Evolutionary conservation across 805 yeast species (phyloP).

Genomic region (Cyberlindnera petersonii): DNA sequence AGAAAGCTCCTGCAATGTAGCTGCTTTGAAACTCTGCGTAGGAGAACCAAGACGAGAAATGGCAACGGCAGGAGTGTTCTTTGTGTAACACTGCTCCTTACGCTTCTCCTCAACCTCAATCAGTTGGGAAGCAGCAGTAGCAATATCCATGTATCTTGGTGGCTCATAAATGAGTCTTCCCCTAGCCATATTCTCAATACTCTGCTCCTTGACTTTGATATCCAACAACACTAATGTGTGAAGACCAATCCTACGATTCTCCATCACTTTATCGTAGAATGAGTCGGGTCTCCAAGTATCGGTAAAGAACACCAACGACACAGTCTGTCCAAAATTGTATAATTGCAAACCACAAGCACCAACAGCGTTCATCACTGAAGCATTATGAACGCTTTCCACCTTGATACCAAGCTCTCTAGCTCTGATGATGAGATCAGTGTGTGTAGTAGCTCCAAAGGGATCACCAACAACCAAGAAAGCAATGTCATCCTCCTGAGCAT

Average conservation of each 20-base stretch:
- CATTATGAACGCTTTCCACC: slow-evolving; percentile 86
- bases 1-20: slow-evolving; percentile 70
- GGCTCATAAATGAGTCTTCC: slow-evolving; percentile 93
- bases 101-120: slow-evolving; percentile 82
- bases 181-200: slow-evolving; percentile 88
- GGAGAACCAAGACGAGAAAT: slow-evolving; percentile 90
- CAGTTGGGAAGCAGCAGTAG: slow-evolving; percentile 83
- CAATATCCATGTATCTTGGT: slow-evolving; percentile 92
- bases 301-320: slow-evolving; percentile 93
- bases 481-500: slow-evolving; percentile 76
- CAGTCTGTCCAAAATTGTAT: slow-evolving; percentile 94
- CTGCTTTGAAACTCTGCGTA: slow-evolving; percentile 77
- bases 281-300: slow-evolving; percentile 96
- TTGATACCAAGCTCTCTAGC: slow-evolving; percentile 81
- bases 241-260: slow-evolving; percentile 84
- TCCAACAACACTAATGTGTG: slow-evolving; percentile 87
- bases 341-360: slow-evolving; percentile 97
- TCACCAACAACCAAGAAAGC: slow-evolving; percentile 97
- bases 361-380: slow-evolving; percentile 96
- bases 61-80: slow-evolving; percentile 89
- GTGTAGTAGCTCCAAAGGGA: slow-evolving; percentile 97
- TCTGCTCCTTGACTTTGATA: slow-evolving; percentile 95
- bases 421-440: slow-evolving; percentile 87
- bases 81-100: slow-evolving; percentile 73
- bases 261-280: slow-evolving; percentile 84